Percentiles rank a stretch among this genome's conserved stretches.
Conservation (phyloP, 495 filamentous ascomycete species). For the Apiosordaria backusii region DNA sequence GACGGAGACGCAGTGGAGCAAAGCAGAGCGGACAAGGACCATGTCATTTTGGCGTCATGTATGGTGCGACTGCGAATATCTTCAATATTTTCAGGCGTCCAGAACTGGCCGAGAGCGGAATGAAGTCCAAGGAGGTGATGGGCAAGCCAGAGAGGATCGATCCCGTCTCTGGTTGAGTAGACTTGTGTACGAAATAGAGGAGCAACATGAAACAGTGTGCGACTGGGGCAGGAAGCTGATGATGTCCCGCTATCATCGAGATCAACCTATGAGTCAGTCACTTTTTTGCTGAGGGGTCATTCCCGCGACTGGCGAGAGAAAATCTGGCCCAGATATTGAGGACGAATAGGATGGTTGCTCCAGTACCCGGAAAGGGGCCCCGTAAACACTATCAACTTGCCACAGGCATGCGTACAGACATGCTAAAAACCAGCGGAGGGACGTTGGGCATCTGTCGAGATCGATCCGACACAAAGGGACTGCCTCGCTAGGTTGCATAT, state of each 20-base stretch:
- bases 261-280: background rate
- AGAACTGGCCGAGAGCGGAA: background rate
- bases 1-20: constrained; percentile 5
- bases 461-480: constrained; percentile 21
- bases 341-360: constrained; percentile 1
- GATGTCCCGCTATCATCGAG: background rate
- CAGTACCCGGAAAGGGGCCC: background rate
- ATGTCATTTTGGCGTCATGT: background rate
- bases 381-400: constrained; percentile 16
- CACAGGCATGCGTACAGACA: constrained; percentile 16
- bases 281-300: background rate
- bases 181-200: background rate
- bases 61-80: constrained; percentile 1
- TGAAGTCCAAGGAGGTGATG: background rate
- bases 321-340: background rate
- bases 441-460: constrained; percentile 29
- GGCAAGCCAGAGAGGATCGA: background rate
- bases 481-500: constrained; percentile 20
- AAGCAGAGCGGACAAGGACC: background rate
- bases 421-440: constrained; percentile 18
- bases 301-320: background rate
- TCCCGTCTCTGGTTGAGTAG: background rate
- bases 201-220: background rate
- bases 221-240: background rate
- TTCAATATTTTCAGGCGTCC: background rate